These are phyloP conservation scores for Xanthoconium separans DNA, from an alignment of 1,284 basidiomycete species.

Conservation along the genomic window DNA sequence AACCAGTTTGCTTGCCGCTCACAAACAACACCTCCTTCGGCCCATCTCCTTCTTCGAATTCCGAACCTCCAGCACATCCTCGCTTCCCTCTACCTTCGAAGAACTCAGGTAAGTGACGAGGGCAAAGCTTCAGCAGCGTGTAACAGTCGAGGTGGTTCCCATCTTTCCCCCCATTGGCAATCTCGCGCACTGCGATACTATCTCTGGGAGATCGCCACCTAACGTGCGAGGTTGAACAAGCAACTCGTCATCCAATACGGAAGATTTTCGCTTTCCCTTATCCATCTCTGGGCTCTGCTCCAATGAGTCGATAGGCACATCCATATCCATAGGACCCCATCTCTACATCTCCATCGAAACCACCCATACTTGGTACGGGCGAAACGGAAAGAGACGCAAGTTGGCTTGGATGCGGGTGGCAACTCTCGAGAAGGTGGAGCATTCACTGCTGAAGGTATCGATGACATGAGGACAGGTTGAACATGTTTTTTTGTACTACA, in stretches of 20 bases:
- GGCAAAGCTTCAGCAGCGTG: constrained; percentile 37
- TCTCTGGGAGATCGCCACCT: constrained; percentile 68
- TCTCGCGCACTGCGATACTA: constrained; percentile 47
- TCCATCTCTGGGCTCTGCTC: constrained; percentile 25
- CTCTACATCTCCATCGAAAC: constrained; percentile 34
- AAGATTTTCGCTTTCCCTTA: constrained; percentile 52
- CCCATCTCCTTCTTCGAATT: constrained; percentile 74
- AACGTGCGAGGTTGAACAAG: constrained; percentile 58
- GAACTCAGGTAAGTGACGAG: constrained; percentile 48
- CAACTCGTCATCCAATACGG: constrained; percentile 45
- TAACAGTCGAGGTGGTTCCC: constrained; percentile 22
- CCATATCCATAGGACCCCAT: constrained; percentile 33
- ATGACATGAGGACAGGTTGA: constrained; percentile 45
- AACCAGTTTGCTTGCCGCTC: constrained; percentile 78
- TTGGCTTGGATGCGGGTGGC: constrained; percentile 14
- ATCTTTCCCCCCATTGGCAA: constrained; percentile 35
- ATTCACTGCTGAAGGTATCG: constrained; percentile 38
- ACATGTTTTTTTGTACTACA: constrained; percentile 78
- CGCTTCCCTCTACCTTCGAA: constrained; percentile 61
- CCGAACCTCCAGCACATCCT: constrained; percentile 73
- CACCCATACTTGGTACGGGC: constrained; percentile 26
- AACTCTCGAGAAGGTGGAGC: constrained; percentile 14
- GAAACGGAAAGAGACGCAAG: constrained; percentile 28
- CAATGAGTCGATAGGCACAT: constrained; percentile 36
- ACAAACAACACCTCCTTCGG: constrained; percentile 69